A percentile compares a stretch with the other conserved stretches of the same genome.
Evolutionary conservation across 495 filamentous ascomycete genomes (phyloP).

Genomic region (Aspergillus nanangensis): DNA sequence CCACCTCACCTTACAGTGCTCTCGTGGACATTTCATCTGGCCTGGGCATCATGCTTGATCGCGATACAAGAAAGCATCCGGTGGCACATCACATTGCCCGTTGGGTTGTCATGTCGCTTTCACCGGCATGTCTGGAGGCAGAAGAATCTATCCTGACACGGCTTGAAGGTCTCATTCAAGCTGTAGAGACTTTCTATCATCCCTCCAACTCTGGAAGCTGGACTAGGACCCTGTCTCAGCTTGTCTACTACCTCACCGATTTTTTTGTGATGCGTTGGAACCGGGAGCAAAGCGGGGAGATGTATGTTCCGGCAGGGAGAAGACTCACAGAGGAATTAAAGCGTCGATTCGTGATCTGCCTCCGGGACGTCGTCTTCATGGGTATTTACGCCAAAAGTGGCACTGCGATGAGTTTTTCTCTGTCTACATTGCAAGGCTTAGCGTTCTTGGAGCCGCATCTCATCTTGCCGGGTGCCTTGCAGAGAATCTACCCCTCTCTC

Average conservation of each 20-base stretch:
- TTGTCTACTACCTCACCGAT: constrained; percentile 90
- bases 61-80: constrained; percentile 89
- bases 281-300: constrained; percentile 84
- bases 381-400: constrained; percentile 94
- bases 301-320: constrained; percentile 76
- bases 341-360: constrained; percentile 81
- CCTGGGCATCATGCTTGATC: constrained; percentile 77
- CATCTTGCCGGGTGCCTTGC: constrained; percentile 88
- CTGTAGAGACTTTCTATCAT: constrained; percentile 97
- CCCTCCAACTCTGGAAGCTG: constrained; percentile 92
- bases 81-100: constrained; percentile 88
- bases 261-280: constrained; percentile 99
- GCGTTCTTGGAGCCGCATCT: constrained; percentile 88
- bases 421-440: constrained; percentile 83
- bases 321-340: constrained; percentile 76
- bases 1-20: constrained; percentile 82
- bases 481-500: constrained; percentile 94
- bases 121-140: constrained; percentile 75
- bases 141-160: constrained; percentile 75
- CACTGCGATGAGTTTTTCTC: constrained; percentile 83
- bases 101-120: constrained; percentile 92
- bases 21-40: constrained; percentile 80
- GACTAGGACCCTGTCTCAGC: constrained; percentile 84
- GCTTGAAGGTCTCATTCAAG: constrained; percentile 90
- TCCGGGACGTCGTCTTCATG: constrained; percentile 96